Evolutionary conservation across 2,329 filamentous ascomycete genomes (phyloP).

Genomic region (Nemania sp.): DNA sequence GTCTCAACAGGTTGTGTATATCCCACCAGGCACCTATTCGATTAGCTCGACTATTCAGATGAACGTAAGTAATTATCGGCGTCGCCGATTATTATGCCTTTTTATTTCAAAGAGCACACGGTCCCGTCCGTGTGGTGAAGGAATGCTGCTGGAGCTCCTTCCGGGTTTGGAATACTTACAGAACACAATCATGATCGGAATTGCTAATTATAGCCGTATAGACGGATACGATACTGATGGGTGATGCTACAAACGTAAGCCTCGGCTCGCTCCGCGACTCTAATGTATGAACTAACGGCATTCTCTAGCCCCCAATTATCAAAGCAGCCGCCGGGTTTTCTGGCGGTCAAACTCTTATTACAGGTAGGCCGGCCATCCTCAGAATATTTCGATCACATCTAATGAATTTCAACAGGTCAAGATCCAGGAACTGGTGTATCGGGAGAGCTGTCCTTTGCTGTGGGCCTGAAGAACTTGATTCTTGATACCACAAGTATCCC

Average conservation of each 20-base stretch:
- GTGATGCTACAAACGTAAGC: conserved; percentile 47
- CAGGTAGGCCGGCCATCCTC: conserved; percentile 30
- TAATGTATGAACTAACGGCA: conserved; percentile 3
- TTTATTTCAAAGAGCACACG: not conserved
- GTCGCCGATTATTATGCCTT: not conserved
- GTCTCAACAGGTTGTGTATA: conserved; percentile 45
- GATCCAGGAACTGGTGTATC: conserved; percentile 40
- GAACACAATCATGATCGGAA: not conserved
- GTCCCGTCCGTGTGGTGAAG: not conserved
- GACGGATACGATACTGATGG: conserved; percentile 50
- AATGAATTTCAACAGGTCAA: conserved; percentile 32
- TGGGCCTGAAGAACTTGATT: conserved; percentile 48
- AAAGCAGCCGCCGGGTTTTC: conserved; percentile 45
- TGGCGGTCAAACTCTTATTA: conserved; percentile 40
- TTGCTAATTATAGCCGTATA: conserved; percentile 8
- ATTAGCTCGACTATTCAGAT: conserved; percentile 45
- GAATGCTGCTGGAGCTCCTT: not conserved
- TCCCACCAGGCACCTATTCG: conserved; percentile 48
- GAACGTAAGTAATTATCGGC: conserved; percentile 31
- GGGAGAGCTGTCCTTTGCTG: conserved; percentile 48
- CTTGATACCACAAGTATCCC: conserved; percentile 47
- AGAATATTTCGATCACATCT: conserved; percentile 3
- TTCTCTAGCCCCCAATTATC: conserved; percentile 44
- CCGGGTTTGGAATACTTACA: not conserved
- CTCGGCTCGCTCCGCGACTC: not conserved